Percentiles rank a stretch among this genome's conserved stretches.
These are phyloP conservation scores for Trypanosoma congolense DNA, from an alignment of 208 protist genomes.

Conservation along the genomic window DNA sequence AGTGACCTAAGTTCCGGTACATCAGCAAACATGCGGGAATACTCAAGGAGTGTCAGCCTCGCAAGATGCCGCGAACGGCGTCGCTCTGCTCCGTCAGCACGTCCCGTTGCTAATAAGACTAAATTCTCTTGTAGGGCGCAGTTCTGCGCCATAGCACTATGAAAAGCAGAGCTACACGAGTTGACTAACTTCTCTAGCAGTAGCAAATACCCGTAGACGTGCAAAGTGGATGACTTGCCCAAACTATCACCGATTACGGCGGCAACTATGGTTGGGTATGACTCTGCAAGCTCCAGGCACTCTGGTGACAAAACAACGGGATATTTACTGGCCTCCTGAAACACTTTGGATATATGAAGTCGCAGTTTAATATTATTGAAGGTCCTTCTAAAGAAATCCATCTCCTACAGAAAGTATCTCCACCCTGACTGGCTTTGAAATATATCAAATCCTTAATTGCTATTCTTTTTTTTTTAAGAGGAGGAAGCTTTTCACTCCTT, in stretches of 20 bases:
- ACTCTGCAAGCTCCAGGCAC: conserved; percentile 51
- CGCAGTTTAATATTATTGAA: conserved; percentile 50
- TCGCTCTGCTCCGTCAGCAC: conserved; percentile 45
- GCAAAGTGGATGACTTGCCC: conserved; percentile 22
- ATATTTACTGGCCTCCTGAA: conserved; percentile 10
- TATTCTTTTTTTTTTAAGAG: too few relatives aligned
- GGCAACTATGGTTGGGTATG: conserved; percentile 50
- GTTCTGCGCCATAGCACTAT: conserved; percentile 57
- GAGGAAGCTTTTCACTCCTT: too few relatives aligned
- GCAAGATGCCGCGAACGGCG: conserved; percentile 56
- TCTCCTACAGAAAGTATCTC: too few relatives aligned
- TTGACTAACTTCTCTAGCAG: conserved; percentile 76
- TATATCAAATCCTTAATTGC: too few relatives aligned
- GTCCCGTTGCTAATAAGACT: conserved; percentile 42
- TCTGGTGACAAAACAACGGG: conserved; percentile 20
- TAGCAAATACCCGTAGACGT: conserved; percentile 37
- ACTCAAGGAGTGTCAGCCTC: conserved; percentile 77
- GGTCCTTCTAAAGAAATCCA: conserved; percentile 56
- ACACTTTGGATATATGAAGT: conserved; percentile 35
- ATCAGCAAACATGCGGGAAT: conserved; percentile 82
- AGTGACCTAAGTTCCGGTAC: conserved; percentile 54
- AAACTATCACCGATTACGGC: conserved; percentile 37
- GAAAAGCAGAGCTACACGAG: conserved; percentile 70
- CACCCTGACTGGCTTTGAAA: too few relatives aligned
- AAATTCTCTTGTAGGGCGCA: conserved; percentile 54